A percentile compares a stretch with the other conserved stretches of the same genome.
These are phyloP conservation scores for Albatrellus sp. DNA, from an alignment of 1,284 basidiomycete genomes.

Conservation along the genomic window DNA sequence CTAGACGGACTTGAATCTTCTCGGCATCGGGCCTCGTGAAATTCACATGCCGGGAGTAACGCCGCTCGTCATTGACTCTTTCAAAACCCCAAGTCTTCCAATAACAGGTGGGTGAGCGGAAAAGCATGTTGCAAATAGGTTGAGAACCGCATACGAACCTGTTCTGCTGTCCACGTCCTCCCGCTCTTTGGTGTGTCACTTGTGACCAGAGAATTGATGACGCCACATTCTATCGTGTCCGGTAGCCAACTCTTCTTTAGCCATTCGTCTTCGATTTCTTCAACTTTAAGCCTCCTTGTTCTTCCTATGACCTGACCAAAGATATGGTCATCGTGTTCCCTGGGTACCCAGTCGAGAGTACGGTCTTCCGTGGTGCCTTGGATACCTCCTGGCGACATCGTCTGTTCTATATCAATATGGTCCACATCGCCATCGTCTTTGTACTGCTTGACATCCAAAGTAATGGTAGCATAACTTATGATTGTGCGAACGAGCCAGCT, in stretches of 20 bases:
- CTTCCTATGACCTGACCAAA: slow-evolving; percentile 44
- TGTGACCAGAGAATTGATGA: slow-evolving; percentile 20
- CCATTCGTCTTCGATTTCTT: slow-evolving; percentile 22
- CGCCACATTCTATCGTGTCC: slow-evolving; percentile 20
- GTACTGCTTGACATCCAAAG: slow-evolving; percentile 45
- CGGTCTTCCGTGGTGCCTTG: slow-evolving; percentile 41
- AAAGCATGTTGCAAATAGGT: not conserved
- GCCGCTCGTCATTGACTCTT: slow-evolving; percentile 42
- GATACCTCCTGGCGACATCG: slow-evolving; percentile 40
- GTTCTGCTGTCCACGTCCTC: slow-evolving; percentile 23
- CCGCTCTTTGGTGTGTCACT: slow-evolving; percentile 27
- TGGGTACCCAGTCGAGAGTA: slow-evolving; percentile 37
- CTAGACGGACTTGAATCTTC: slow-evolving; percentile 41
- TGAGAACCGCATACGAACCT: slow-evolving; percentile 16
- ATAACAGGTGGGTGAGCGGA: not conserved
- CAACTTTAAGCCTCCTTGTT: slow-evolving; percentile 22
- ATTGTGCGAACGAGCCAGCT: slow-evolving; percentile 47
- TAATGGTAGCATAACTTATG: slow-evolving; percentile 38
- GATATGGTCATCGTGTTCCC: slow-evolving; percentile 34
- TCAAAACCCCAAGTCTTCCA: slow-evolving; percentile 61
- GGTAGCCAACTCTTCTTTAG: slow-evolving; percentile 24
- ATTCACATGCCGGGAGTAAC: slow-evolving; percentile 47
- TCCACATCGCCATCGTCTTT: slow-evolving; percentile 41
- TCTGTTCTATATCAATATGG: slow-evolving; percentile 50
- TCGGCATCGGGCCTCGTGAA: slow-evolving; percentile 55